Evolutionary conservation across 148 eudicot genomes (phyloP).

Genomic region (Cornus controversa): DNA sequence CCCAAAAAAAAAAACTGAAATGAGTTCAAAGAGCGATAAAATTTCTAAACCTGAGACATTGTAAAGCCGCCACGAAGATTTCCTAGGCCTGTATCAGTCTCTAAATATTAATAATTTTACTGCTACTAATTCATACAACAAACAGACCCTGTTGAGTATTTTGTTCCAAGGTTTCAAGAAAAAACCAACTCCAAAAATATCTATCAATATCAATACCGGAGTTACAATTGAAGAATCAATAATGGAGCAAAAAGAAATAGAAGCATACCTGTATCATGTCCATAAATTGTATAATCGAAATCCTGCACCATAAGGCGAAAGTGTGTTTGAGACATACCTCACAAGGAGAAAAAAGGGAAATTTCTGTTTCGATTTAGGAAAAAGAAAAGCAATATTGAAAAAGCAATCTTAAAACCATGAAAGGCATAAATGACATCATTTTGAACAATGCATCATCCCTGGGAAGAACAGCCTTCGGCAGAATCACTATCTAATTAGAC

Average conservation of each 20-base stretch:
- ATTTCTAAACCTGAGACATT: not conserved
- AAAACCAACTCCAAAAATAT: no score
- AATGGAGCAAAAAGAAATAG: not conserved
- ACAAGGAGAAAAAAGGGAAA: not conserved
- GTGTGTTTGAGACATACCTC: not conserved
- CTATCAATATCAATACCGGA: no score
- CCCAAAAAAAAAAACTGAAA: not conserved
- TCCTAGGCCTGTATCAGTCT: not conserved
- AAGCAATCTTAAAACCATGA: not conserved
- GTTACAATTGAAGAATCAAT: not conserved
- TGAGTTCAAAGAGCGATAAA: not conserved
- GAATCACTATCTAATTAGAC: not conserved
- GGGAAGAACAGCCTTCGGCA: not conserved
- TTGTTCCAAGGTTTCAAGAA: no score
- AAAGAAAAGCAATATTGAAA: not conserved
- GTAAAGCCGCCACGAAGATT: not conserved
- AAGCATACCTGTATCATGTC: constrained; percentile 85
- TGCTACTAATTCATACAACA: no score
- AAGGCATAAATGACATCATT: not conserved
- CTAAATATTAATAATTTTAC: no score
- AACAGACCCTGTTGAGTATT: no score
- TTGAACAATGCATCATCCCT: not conserved
- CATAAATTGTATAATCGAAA: constrained; percentile 30
- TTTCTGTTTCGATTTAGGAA: no score
- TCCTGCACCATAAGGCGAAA: constrained; percentile 43